Evolutionary conservation across 1,284 basidiomycete genomes (phyloP).

Genomic region (Pholiota adiposa): DNA sequence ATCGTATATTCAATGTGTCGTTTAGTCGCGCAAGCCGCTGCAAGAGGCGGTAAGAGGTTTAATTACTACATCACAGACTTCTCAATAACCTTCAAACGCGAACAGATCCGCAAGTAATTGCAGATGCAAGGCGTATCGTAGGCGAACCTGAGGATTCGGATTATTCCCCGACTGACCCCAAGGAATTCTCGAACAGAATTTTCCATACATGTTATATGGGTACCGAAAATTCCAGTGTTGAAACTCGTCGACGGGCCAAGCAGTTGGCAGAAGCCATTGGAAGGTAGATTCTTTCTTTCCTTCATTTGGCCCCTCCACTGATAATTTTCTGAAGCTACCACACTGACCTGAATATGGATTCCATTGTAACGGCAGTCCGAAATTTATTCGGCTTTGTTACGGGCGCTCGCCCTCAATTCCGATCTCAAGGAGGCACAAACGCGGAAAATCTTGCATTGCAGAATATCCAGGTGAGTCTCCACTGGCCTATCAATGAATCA

Average conservation of each 20-base stretch:
- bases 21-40: conserved; percentile 79
- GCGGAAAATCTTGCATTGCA: conserved; percentile 97
- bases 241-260: conserved; percentile 88
- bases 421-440: conserved; percentile 83
- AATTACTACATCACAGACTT: neutral
- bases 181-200: conserved; percentile 84
- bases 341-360: conserved; percentile 96
- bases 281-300: conserved; percentile 51
- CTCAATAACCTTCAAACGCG: neutral
- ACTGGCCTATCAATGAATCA: neutral
- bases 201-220: conserved; percentile 99
- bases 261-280: conserved; percentile 89
- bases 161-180: conserved; percentile 86
- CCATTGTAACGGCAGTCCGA: conserved; percentile 82
- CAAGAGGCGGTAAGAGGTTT: conserved; percentile 60
- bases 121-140: conserved; percentile 87
- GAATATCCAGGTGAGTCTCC: conserved; percentile 84
- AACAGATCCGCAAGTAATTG: conserved; percentile 84
- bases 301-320: neutral
- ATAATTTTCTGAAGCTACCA: conserved; percentile 71
- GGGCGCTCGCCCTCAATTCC: conserved; percentile 82
- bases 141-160: conserved; percentile 81
- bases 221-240: conserved; percentile 90
- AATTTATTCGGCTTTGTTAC: conserved; percentile 88
- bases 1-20: conserved; percentile 98